phyloP scores from a whole-genome alignment of 2,329 filamentous ascomycete genomes.

The Aspergillus ochraceoroseus region DNA sequence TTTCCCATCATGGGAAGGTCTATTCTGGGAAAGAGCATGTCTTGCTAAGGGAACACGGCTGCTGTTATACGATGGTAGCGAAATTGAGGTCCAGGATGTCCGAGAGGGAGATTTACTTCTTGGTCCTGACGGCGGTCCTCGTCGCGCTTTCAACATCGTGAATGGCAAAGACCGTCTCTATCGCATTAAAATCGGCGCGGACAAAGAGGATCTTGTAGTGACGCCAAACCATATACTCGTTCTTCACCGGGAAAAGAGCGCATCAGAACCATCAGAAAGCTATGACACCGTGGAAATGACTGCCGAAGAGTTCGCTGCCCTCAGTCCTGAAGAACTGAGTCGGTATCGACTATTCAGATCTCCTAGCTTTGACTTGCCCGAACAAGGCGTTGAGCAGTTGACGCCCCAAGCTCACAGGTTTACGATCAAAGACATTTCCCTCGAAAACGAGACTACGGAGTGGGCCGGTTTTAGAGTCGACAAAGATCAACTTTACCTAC shows the following conservation, averaged over 20 bases:
- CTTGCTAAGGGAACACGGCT: conserved; percentile 45
- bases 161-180: conserved; percentile 47
- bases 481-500: conserved; percentile 49
- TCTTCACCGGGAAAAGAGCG: conserved; percentile 37
- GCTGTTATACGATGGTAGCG: conserved; percentile 43
- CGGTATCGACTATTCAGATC: conserved; percentile 37
- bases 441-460: conserved; percentile 43
- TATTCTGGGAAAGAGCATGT: conserved; percentile 76
- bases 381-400: conserved; percentile 18
- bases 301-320: conserved; percentile 43
- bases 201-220: conserved; percentile 48
- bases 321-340: conserved; percentile 36
- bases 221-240: conserved; percentile 50
- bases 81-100: conserved; percentile 48
- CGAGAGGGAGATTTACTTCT: conserved; percentile 48
- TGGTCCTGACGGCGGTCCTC: conserved; percentile 47
- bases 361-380: conserved; percentile 28
- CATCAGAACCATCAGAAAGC: conserved; percentile 16
- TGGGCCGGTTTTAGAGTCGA: conserved; percentile 53
- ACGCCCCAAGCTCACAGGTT: conserved; percentile 36
- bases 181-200: conserved; percentile 44
- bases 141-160: conserved; percentile 50
- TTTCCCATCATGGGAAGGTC: conserved; percentile 93
- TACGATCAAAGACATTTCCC: conserved; percentile 40
- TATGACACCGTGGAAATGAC: conserved; percentile 47